Evolutionary conservation across 176 grass and related monocot genomes (phyloP).

Genomic region (Dendrocalamus sinicus): DNA sequence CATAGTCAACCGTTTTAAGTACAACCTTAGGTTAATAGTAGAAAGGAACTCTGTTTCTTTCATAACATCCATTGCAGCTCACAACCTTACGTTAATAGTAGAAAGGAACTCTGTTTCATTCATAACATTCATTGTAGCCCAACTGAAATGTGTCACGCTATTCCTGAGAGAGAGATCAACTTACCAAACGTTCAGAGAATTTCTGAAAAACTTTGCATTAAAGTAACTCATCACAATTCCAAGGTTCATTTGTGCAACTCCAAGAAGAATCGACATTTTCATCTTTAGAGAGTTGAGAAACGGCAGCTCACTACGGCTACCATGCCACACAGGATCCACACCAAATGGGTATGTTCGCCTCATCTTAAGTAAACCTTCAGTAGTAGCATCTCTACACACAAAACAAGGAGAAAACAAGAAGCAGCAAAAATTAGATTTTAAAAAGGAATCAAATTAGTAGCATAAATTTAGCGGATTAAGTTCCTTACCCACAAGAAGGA

Average conservation of each 20-base stretch:
- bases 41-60: too few species aligned
- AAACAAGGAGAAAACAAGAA: background rate
- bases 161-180: conserved; percentile 25
- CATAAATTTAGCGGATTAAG: too few species aligned
- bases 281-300: conserved; percentile 99
- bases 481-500: conserved; percentile 81
- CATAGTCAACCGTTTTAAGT: background rate
- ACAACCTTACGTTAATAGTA: too few species aligned
- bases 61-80: too few species aligned
- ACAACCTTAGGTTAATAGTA: too few species aligned
- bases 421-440: too few species aligned
- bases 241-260: conserved; percentile 97
- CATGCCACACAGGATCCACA: conserved; percentile 94
- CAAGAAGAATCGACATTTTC: conserved; percentile 99
- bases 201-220: conserved; percentile 83
- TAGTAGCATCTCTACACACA: conserved; percentile 61
- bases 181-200: conserved; percentile 78
- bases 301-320: conserved; percentile 80
- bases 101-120: too few species aligned
- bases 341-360: conserved; percentile 80
- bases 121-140: too few species aligned
- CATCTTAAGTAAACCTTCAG: conserved; percentile 73
- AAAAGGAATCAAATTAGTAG: too few species aligned
- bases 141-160: background rate
- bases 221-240: conserved; percentile 95